Conservation (phyloP, 192 early-diverging fungal species). For the Glomus cerebriforme region DNA sequence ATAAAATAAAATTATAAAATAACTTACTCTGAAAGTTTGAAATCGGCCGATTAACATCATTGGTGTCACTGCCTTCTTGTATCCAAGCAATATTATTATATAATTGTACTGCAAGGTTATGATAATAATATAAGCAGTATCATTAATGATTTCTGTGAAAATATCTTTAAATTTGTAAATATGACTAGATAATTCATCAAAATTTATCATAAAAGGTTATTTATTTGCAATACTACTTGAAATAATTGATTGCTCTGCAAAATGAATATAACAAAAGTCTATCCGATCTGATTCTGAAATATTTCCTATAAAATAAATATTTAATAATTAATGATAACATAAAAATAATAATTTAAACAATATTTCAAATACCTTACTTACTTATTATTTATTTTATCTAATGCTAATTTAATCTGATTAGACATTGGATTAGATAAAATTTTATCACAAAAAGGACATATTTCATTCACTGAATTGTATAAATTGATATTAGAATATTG, state of each 20-base stretch:
- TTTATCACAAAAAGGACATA: background rate
- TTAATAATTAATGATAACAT: no score
- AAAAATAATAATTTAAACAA: no score
- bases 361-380: no score
- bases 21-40: background rate
- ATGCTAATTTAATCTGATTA: no score
- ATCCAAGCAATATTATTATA: background rate
- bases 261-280: background rate
- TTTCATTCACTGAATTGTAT: background rate
- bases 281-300: background rate
- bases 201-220: background rate
- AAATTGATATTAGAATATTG: no score
- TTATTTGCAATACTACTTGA: background rate
- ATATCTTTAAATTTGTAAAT: background rate
- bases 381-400: no score
- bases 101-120: background rate
- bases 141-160: background rate
- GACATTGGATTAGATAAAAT: background rate
- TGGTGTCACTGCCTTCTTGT: background rate
- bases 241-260: background rate
- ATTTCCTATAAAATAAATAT: background rate
- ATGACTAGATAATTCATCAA: background rate
- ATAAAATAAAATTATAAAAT: background rate
- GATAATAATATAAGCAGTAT: background rate
- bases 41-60: background rate